These are phyloP conservation scores for Fusarium palustre DNA, from an alignment of 2,329 filamentous ascomycete genomes.

Conservation along the genomic window DNA sequence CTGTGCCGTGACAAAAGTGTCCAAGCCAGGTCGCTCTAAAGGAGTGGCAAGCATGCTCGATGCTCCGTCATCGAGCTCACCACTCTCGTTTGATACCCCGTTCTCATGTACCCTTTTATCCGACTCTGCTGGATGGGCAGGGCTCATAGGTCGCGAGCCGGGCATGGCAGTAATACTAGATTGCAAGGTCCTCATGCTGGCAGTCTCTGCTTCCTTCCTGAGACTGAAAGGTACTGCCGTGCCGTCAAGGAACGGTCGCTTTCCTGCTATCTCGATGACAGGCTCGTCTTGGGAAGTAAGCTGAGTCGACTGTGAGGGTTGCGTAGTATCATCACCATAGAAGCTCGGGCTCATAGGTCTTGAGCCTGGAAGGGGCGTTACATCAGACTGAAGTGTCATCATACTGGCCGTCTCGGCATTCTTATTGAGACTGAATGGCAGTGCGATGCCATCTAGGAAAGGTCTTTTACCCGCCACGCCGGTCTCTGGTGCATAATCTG, in stretches of 20 bases:
- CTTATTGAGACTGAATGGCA: constrained; percentile 77
- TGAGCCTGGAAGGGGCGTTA: constrained; percentile 47
- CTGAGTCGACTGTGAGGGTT: constrained; percentile 32
- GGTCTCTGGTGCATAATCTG: constrained; percentile 58
- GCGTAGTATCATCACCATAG: constrained; percentile 25
- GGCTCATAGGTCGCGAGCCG: constrained; percentile 52
- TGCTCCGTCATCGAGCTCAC: constrained; percentile 13
- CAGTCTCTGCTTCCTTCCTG: constrained; percentile 71
- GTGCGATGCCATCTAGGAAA: constrained; percentile 74
- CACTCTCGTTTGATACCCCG: neutral
- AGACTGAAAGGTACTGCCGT: constrained; percentile 80
- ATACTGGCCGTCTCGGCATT: constrained; percentile 76
- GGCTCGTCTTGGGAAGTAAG: constrained; percentile 47
- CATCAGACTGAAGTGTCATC: constrained; percentile 69
- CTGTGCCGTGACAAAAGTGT: constrained; percentile 67
- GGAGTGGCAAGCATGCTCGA: constrained; percentile 1
- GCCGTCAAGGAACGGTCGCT: constrained; percentile 74
- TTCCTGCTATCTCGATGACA: constrained; percentile 65
- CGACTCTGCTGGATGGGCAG: constrained; percentile 12
- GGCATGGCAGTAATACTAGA: constrained; percentile 53
- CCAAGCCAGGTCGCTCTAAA: constrained; percentile 56
- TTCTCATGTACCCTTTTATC: constrained; percentile 1
- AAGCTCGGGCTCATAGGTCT: constrained; percentile 50
- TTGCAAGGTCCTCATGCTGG: constrained; percentile 76
- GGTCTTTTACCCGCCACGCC: constrained; percentile 71